A percentile compares a stretch with the other conserved stretches of the same genome.
Evolutionary conservation across 352 stramenopile genomes (phyloP).

Genomic region (Pilasporangium apinafurcum): DNA sequence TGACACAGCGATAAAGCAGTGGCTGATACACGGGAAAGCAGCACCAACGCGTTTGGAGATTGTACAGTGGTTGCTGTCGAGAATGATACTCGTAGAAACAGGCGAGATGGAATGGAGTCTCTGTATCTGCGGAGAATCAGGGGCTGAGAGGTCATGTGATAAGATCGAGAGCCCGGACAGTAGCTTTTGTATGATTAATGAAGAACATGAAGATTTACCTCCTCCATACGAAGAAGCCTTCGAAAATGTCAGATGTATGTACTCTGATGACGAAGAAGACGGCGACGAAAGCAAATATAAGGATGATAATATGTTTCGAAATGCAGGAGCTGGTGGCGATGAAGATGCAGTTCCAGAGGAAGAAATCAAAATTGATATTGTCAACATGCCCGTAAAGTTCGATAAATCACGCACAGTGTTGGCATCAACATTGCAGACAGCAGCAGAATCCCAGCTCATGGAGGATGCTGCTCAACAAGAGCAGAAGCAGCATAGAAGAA

Average conservation of each 20-base stretch:
- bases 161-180: not conserved
- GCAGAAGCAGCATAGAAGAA: slow-evolving; percentile 1
- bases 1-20: slow-evolving; percentile 19
- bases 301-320: not conserved
- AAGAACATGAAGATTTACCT: slow-evolving; percentile 11
- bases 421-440: not conserved
- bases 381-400: too few species aligned
- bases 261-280: slow-evolving; percentile 1
- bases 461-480: slow-evolving; percentile 1
- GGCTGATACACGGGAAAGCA: slow-evolving; percentile 17
- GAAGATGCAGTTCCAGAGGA: slow-evolving; percentile 1
- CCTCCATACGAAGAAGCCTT: slow-evolving; percentile 12
- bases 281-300: not conserved
- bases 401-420: too few species aligned
- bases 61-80: slow-evolving; percentile 45
- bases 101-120: slow-evolving; percentile 3
- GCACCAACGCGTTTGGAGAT: slow-evolving; percentile 41
- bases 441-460: not conserved
- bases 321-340: not conserved
- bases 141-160: not conserved
- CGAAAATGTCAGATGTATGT: slow-evolving; percentile 1
- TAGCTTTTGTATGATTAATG: not conserved
- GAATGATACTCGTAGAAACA: slow-evolving; percentile 24
- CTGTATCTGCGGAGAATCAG: slow-evolving; percentile 9
- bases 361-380: not conserved